Conservation (phyloP, 2,329 filamentous ascomycete species). For the Aureobasidium lini region DNA sequence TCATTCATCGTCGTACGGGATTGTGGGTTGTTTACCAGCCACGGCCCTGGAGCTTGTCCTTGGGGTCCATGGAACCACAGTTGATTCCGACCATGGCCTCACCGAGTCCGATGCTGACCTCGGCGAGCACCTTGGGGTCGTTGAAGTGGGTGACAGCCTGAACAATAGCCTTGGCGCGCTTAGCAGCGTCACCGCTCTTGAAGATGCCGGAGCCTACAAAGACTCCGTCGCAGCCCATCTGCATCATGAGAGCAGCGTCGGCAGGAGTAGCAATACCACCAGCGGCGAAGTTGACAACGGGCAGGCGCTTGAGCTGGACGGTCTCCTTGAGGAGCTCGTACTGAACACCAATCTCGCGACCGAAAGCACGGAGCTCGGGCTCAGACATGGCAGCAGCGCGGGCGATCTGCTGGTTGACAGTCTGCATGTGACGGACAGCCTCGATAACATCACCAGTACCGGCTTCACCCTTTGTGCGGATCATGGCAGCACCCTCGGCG, state of each 20-base stretch:
- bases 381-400: conserved; percentile 59
- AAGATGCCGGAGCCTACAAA: conserved; percentile 97
- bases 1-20: too few species aligned
- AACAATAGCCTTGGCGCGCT: conserved; percentile 90
- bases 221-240: conserved; percentile 93
- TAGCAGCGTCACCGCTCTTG: conserved; percentile 85
- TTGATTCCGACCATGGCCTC: conserved; percentile 98
- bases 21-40: conserved; percentile 58
- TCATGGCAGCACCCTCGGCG: conserved; percentile 93
- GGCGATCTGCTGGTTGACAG: conserved; percentile 74
- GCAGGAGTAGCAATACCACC: conserved; percentile 99
- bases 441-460: conserved; percentile 96
- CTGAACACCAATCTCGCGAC: conserved; percentile 73
- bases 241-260: conserved; percentile 98
- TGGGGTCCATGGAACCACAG: conserved; percentile 65
- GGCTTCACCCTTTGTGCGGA: conserved; percentile 96
- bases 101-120: conserved; percentile 82
- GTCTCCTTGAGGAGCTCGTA: conserved; percentile 76
- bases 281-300: conserved; percentile 95
- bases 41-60: conserved; percentile 74
- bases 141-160: conserved; percentile 86
- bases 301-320: conserved; percentile 76
- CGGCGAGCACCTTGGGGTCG: conserved; percentile 76
- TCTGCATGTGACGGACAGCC: conserved; percentile 92
- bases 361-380: conserved; percentile 68